A percentile compares a stretch with the other conserved stretches of the same genome.
phyloP scores from a whole-genome alignment of 192 early-diverging fungal species.

The Coemansia sp. region DNA sequence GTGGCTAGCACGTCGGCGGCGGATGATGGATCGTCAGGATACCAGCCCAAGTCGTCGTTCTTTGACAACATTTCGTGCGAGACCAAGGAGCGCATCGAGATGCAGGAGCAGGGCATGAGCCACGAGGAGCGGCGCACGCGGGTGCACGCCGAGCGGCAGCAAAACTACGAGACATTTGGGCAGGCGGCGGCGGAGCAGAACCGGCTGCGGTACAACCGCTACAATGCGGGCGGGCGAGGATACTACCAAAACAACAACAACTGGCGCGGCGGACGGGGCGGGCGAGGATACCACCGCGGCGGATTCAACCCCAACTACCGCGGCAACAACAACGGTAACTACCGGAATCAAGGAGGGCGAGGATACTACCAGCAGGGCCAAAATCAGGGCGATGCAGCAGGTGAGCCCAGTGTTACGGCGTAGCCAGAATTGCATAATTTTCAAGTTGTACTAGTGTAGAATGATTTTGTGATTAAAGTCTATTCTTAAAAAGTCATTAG shows the following conservation, averaged over 20 bases:
- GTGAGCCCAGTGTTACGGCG: slow-evolving; percentile 21
- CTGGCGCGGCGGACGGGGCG: slow-evolving; percentile 41
- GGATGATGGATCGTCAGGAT: slow-evolving; percentile 49
- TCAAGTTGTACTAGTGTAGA: neutral
- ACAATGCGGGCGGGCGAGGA: slow-evolving; percentile 59
- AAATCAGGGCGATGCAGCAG: slow-evolving; percentile 14
- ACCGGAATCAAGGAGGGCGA: slow-evolving; percentile 52
- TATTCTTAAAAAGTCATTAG: slow-evolving; percentile 51
- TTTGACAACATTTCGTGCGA: slow-evolving; percentile 99
- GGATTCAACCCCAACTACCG: slow-evolving; percentile 18
- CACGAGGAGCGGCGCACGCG: slow-evolving; percentile 70
- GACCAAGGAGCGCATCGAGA: slow-evolving; percentile 78
- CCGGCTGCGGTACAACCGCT: slow-evolving; percentile 55
- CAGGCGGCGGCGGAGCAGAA: slow-evolving; percentile 73
- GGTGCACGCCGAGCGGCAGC: slow-evolving; percentile 79
- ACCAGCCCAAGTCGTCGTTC: slow-evolving; percentile 80
- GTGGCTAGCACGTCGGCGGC: slow-evolving; percentile 10
- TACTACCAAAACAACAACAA: slow-evolving; percentile 1
- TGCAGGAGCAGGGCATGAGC: slow-evolving; percentile 51
- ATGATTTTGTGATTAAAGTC: neutral
- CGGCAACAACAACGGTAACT: slow-evolving; percentile 18
- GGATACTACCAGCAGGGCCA: slow-evolving; percentile 43
- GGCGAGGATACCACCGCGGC: slow-evolving; percentile 55
- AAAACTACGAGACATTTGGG: slow-evolving; percentile 98
- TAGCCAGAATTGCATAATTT: neutral